Conservation (phyloP, 371 early-diverging fungal species). For the Apophysomyces ossiformis region DNA sequence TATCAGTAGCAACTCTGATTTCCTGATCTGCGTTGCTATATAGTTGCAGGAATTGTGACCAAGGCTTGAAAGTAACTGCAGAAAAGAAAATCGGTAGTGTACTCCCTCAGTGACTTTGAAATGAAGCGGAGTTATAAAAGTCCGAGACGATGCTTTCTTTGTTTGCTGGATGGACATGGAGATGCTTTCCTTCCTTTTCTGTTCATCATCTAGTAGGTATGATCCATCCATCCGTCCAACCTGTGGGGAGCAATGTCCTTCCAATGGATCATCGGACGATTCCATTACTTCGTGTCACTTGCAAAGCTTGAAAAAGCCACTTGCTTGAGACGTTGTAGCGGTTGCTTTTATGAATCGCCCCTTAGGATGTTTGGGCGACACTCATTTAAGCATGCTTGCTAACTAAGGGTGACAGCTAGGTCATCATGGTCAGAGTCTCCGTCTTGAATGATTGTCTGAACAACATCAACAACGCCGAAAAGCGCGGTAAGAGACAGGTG, state of each 20-base stretch:
- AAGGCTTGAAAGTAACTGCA: no score
- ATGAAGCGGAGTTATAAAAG: no score
- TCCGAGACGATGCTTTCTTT: no score
- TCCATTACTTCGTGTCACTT: conserved; percentile 17
- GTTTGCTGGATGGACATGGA: not conserved
- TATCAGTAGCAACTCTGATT: no score
- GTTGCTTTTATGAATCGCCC: conserved; percentile 22
- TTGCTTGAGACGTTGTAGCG: conserved; percentile 17
- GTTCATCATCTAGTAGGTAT: not conserved
- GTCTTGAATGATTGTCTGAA: conserved; percentile 90
- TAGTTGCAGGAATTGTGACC: no score
- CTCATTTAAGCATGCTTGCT: conserved; percentile 26
- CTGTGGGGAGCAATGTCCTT: not conserved
- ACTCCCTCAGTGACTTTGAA: no score
- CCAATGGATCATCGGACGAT: conserved; percentile 2
- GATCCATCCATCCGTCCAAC: conserved; percentile 22
- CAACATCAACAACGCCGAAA: conserved; percentile 88
- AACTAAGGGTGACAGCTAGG: conserved; percentile 10
- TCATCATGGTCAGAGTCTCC: conserved; percentile 22
- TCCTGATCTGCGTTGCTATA: no score
- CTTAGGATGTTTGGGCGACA: conserved; percentile 22
- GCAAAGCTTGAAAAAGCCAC: conserved; percentile 17
- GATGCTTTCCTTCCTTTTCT: not conserved
- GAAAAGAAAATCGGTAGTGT: no score
- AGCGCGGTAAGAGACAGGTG: conserved; percentile 93